Conservation (phyloP, 441 rosid genomes). For the Omphalea diandra region DNA sequence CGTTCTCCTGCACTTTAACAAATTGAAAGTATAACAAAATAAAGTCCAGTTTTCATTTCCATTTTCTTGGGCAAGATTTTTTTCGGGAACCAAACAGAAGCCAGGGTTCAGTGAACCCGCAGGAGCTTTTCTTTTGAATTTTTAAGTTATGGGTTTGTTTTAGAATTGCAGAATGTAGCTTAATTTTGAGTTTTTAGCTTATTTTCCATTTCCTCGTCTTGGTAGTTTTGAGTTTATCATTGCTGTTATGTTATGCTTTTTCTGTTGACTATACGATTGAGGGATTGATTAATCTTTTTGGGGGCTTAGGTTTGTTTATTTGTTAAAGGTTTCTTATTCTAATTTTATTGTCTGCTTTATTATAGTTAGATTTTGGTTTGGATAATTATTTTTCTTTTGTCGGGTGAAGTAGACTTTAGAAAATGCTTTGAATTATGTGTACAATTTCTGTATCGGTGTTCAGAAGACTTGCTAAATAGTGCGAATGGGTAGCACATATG, state of each 20-base stretch:
- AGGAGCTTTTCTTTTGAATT: background rate
- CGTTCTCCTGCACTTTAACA: background rate
- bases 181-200: constrained; percentile 2
- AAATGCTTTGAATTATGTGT: background rate
- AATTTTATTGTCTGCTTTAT: background rate
- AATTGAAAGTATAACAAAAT: background rate
- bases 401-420: background rate
- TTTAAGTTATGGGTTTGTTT: constrained; percentile 2
- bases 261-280: background rate
- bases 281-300: background rate
- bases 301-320: background rate
- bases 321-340: too few species aligned
- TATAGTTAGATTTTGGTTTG: background rate
- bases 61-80: constrained; percentile 5
- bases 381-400: background rate
- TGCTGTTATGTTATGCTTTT: background rate
- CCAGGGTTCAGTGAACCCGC: background rate
- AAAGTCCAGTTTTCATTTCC: background rate
- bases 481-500: too few species aligned
- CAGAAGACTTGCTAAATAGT: background rate
- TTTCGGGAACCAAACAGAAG: constrained; percentile 3
- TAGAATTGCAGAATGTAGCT: background rate
- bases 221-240: background rate
- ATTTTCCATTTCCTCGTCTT: background rate
- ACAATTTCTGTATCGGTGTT: constrained; percentile 5